Percentiles rank a stretch among this genome's conserved stretches.
phyloP scores from a whole-genome alignment of 306 rosid genomes.

The Vicia faba region DNA sequence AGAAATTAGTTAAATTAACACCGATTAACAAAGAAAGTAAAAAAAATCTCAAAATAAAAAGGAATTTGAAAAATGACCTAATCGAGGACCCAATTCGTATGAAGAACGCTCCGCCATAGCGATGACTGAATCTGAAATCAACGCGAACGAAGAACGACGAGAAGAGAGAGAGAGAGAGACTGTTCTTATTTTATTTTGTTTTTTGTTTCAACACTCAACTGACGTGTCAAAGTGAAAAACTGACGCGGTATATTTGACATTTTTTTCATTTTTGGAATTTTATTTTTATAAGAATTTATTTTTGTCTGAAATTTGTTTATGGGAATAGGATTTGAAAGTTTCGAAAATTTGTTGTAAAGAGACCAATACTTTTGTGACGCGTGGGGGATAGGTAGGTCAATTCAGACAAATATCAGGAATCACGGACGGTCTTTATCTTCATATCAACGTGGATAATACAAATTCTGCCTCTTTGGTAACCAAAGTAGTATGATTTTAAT shows the following conservation, averaged over 20 bases:
- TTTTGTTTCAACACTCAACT: slow-evolving; percentile 27
- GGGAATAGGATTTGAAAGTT: not conserved
- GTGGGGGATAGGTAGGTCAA: not conserved
- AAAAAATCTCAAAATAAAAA: not conserved
- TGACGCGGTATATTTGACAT: slow-evolving; percentile 18
- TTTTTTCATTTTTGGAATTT: not conserved
- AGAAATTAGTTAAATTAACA: not conserved
- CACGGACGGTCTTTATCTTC: slow-evolving; percentile 10
- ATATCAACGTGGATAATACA: not conserved
- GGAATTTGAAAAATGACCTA: slow-evolving; percentile 55
- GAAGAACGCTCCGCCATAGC: slow-evolving; percentile 79
- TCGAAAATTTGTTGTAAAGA: not conserved
- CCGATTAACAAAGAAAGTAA: not conserved
- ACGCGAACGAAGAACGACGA: slow-evolving; percentile 1
- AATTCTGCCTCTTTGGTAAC: not conserved
- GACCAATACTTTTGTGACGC: not conserved
- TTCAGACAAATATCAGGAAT: slow-evolving; percentile 5
- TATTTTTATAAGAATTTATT: too few relatives aligned
- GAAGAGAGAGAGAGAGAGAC: not conserved
- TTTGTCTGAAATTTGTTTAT: not conserved
- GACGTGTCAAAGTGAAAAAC: slow-evolving; percentile 46
- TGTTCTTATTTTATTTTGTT: not conserved
- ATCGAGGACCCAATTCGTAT: slow-evolving; percentile 63
- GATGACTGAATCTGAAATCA: slow-evolving; percentile 53
- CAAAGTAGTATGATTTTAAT: too few relatives aligned